phyloP scores from a whole-genome alignment of 108 stramenopile genomes.

The Schizochytrium sp. region DNA sequence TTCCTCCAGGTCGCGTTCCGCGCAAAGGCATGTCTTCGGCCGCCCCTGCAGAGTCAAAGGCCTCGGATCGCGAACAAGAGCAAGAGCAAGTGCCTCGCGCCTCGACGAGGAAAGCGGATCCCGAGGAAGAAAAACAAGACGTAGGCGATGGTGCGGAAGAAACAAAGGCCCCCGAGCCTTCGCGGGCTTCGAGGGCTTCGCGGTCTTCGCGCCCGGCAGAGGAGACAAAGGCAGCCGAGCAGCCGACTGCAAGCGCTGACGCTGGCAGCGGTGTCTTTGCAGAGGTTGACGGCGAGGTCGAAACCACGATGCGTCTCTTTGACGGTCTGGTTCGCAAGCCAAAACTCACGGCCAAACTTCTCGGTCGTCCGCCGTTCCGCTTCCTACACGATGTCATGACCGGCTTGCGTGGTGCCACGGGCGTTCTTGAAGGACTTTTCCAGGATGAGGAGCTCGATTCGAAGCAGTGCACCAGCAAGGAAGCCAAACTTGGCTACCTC shows the following conservation, averaged over 20 bases:
- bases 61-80: not conserved
- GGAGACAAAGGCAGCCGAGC: not conserved
- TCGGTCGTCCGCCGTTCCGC: slow-evolving; percentile 70
- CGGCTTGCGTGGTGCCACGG: slow-evolving; percentile 42
- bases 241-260: not conserved
- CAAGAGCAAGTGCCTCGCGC: not conserved
- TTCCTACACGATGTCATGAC: slow-evolving; percentile 68
- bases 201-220: not conserved
- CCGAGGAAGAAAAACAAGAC: too few relatives aligned
- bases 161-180: not conserved
- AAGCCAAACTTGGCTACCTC: slow-evolving; percentile 14
- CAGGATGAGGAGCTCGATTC: slow-evolving; percentile 33
- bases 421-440: slow-evolving; percentile 38
- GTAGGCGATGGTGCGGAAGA: not conserved
- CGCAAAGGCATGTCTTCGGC: not conserved
- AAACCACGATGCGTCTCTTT: not conserved
- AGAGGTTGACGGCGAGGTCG: slow-evolving; percentile 34
- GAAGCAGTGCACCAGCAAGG: not conserved
- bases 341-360: slow-evolving; percentile 63
- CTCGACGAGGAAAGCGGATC: too few relatives aligned
- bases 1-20: not conserved
- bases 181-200: not conserved
- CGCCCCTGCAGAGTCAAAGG: not conserved
- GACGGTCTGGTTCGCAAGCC: slow-evolving; percentile 52
- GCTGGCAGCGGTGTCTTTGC: not conserved